Evolutionary conservation across 345 rosid species (phyloP).

Genomic region (Gossypium bickii): DNA sequence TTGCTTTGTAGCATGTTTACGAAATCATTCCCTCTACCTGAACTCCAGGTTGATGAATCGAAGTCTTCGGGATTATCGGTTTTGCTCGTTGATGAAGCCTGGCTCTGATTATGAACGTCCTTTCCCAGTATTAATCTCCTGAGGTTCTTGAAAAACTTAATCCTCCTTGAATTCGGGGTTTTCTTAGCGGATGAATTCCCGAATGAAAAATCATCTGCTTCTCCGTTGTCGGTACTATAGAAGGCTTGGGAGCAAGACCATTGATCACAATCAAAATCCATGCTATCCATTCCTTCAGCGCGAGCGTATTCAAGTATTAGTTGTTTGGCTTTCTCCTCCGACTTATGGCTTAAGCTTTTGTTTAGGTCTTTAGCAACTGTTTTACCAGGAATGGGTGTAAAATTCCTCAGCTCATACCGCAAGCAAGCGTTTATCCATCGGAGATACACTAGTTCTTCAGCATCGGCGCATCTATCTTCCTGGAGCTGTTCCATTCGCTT

Average conservation of each 20-base stretch:
- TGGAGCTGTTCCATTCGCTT: constrained; percentile 63
- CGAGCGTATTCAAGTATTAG: constrained; percentile 73
- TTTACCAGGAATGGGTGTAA: constrained; percentile 57
- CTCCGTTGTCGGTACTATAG: constrained; percentile 44
- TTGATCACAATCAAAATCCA: constrained; percentile 47
- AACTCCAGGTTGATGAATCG: constrained; percentile 31
- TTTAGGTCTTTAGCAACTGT: constrained; percentile 81
- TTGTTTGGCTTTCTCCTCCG: constrained; percentile 76
- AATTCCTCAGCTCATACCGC: constrained; percentile 77
- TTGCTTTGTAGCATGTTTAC: constrained; percentile 14
- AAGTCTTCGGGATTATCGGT: constrained; percentile 28
- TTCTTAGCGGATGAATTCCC: constrained; percentile 31
- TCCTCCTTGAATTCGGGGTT: constrained; percentile 35
- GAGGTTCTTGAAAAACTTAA: constrained; percentile 54
- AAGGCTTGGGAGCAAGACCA: constrained; percentile 66
- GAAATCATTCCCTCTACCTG: constrained; percentile 21
- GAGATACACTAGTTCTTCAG: constrained; percentile 77
- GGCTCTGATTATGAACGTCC: constrained; percentile 23
- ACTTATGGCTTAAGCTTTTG: constrained; percentile 61
- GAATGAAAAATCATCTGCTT: constrained; percentile 43
- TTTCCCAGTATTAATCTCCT: constrained; percentile 57
- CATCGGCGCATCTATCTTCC: constrained; percentile 62
- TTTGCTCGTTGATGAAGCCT: constrained; percentile 27
- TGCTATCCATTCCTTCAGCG: constrained; percentile 34
- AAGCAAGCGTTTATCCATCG: constrained; percentile 91